Conservation (phyloP, 192 early-diverging fungal genomes). For the Obelidium mucronatum region DNA sequence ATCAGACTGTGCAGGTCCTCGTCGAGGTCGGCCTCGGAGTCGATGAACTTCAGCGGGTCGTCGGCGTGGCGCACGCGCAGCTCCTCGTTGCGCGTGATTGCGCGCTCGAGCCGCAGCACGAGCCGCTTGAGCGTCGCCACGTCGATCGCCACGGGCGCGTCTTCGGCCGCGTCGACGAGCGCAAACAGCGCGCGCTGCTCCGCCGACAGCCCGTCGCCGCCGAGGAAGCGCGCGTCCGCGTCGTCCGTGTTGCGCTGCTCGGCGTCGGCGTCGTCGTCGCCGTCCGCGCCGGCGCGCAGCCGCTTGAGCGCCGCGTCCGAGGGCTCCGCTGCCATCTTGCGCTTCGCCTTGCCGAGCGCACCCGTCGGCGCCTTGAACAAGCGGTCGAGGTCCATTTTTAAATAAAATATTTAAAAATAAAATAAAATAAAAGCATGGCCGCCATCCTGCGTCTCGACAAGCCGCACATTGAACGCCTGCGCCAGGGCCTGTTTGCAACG, state of each 20-base stretch:
- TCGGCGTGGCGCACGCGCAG: slow-evolving; percentile 81
- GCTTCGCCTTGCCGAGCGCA: slow-evolving; percentile 14
- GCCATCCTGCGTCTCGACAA: slow-evolving; percentile 46
- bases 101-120: slow-evolving; percentile 84
- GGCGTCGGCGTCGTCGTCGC: slow-evolving; percentile 24
- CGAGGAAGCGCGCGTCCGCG: slow-evolving; percentile 81
- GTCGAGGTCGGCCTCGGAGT: slow-evolving; percentile 94
- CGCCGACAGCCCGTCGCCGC: slow-evolving; percentile 81
- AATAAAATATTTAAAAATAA: background rate
- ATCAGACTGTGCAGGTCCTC: slow-evolving; percentile 84
- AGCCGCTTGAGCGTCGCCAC: slow-evolving; percentile 71
- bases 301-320: slow-evolving; percentile 27
- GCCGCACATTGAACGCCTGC: slow-evolving; percentile 51
- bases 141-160: slow-evolving; percentile 78
- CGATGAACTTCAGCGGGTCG: slow-evolving; percentile 84
- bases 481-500: slow-evolving; percentile 6
- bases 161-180: slow-evolving; percentile 86
- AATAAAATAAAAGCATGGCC: slow-evolving; percentile 17
- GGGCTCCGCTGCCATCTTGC: slow-evolving; percentile 35
- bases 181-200: slow-evolving; percentile 80
- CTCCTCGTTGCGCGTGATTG: slow-evolving; percentile 87
- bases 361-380: slow-evolving; percentile 26
- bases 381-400: background rate
- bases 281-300: slow-evolving; percentile 53
- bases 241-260: slow-evolving; percentile 37